These are phyloP conservation scores for Neurospora sp. DNA, from an alignment of 495 filamentous ascomycete genomes.

Conservation along the genomic window DNA sequence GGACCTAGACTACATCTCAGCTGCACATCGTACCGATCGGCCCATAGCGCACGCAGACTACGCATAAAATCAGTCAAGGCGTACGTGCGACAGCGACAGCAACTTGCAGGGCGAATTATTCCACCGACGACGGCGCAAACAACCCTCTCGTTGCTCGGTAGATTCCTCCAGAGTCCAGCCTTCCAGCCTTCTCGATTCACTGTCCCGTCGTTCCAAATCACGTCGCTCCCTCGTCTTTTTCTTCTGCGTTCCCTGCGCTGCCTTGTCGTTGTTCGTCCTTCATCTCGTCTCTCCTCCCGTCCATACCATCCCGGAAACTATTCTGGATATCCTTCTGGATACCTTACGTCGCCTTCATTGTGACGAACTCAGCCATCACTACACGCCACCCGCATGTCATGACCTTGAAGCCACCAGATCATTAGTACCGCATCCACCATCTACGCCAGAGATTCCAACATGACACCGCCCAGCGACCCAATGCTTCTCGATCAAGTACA, in stretches of 20 bases:
- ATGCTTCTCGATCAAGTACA: constrained; percentile 15
- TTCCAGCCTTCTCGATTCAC: background rate
- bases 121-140: background rate
- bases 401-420: background rate
- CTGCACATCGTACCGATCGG: background rate
- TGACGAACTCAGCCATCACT: background rate
- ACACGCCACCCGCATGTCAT: background rate
- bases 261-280: background rate
- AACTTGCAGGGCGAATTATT: background rate
- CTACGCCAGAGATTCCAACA: constrained; percentile 1
- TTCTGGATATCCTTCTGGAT: background rate
- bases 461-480: constrained; percentile 8
- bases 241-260: background rate
- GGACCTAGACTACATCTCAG: background rate
- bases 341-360: background rate
- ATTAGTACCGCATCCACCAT: background rate
- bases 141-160: background rate
- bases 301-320: background rate
- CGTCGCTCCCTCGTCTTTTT: background rate
- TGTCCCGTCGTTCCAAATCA: background rate
- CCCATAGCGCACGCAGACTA: background rate
- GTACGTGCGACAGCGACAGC: background rate
- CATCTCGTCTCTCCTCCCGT: background rate
- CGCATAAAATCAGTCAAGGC: background rate
- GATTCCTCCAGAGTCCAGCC: background rate